A percentile compares a stretch with the other conserved stretches of the same genome.
These are phyloP conservation scores for Carex parvula DNA, from an alignment of 176 grass and related monocot genomes.

Conservation along the genomic window DNA sequence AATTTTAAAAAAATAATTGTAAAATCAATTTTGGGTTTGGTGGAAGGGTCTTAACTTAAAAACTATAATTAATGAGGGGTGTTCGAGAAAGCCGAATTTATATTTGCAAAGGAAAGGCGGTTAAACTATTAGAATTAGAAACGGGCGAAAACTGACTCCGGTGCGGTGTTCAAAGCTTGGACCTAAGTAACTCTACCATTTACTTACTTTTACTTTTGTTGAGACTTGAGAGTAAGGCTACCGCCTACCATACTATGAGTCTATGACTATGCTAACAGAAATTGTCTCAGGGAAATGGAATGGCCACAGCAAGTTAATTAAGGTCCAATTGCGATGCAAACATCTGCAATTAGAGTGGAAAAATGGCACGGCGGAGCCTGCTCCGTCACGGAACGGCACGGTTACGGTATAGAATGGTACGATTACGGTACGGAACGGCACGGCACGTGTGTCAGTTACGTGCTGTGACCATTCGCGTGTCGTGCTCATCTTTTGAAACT, in stretches of 20 bases:
- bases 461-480: no score
- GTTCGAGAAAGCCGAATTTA: not conserved
- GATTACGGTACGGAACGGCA: no score
- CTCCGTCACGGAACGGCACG: no score
- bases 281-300: not conserved
- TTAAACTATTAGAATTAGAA: not conserved
- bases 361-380: no score
- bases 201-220: no score
- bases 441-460: no score
- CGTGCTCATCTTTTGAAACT: no score
- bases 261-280: not conserved
- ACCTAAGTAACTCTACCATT: not conserved
- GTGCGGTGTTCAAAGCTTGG: not conserved
- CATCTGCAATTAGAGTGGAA: no score
- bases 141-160: slow-evolving; percentile 7
- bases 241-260: no score
- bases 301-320: not conserved
- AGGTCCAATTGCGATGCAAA: not conserved
- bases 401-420: no score
- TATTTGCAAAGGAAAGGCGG: not conserved
- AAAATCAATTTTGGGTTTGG: not conserved
- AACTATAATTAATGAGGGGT: not conserved
- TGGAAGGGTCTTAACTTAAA: not conserved
- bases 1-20: not conserved
- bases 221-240: no score